phyloP scores from a whole-genome alignment of 1,284 basidiomycete species.

The Jaminaea rosea region DNA sequence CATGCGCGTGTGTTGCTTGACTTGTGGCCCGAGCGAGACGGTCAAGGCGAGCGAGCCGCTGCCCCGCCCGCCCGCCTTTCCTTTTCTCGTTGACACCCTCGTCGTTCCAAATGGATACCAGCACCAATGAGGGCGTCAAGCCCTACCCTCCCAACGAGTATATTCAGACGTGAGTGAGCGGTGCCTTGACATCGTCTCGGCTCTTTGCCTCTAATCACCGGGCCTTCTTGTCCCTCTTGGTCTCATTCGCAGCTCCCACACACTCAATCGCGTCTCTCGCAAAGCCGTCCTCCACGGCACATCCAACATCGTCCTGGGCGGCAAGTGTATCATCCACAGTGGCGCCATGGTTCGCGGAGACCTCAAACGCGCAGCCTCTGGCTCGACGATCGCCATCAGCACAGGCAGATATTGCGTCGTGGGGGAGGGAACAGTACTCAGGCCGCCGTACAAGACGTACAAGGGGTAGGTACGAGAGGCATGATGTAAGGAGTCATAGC shows the following conservation, averaged over 20 bases:
- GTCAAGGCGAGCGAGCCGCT: too few relatives aligned
- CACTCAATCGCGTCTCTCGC: conserved; percentile 85
- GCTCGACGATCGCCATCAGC: conserved; percentile 70
- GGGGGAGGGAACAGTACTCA: conserved; percentile 77
- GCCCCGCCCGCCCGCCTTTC: too few relatives aligned
- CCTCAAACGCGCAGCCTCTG: conserved; percentile 50
- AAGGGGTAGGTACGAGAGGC: conserved; percentile 55
- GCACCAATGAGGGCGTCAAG: too few relatives aligned
- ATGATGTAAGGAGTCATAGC: neutral
- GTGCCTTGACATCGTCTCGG: too few relatives aligned
- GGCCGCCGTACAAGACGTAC: conserved; percentile 53
- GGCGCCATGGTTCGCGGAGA: conserved; percentile 82
- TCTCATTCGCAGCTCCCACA: conserved; percentile 53
- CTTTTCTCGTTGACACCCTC: too few relatives aligned
- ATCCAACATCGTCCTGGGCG: conserved; percentile 91
- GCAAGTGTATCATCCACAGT: conserved; percentile 89
- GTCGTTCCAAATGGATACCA: too few relatives aligned
- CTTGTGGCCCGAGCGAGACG: too few relatives aligned
- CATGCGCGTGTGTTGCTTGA: too few relatives aligned
- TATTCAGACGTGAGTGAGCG: too few relatives aligned
- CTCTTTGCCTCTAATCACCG: too few relatives aligned
- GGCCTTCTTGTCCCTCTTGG: too few relatives aligned
- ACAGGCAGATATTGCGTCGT: conserved; percentile 86
- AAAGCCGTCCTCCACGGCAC: conserved; percentile 87
- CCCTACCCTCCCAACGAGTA: too few relatives aligned